Base-by-base conservation (phyloP, 1,139 yeast genomes). In the Yamadazyma sp. region DNA sequence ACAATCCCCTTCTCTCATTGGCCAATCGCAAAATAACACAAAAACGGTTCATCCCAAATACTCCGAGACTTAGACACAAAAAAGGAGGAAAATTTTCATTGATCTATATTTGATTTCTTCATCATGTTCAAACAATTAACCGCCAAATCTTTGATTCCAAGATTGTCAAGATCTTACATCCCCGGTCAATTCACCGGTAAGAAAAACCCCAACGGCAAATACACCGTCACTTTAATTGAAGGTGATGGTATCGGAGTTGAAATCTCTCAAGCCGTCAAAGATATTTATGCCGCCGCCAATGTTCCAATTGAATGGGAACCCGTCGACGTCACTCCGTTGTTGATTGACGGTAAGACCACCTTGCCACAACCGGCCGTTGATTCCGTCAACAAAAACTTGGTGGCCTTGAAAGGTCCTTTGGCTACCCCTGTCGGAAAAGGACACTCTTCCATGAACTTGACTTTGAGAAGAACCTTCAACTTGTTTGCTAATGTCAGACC, bases 351-450 rank as follows among this genome's bases (percentile, higher is more conserved):
- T 57, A 85, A 85, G 70, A 90, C 97, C 53, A 85, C 97, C 42
- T 84, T 92, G 56, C 97, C 97, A 49, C 84, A 85, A 57, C 83
- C 81, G 31, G 97, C 97, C 43, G 88, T 92, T 50, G 90, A 86
- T 56, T 86, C 95, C 35, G 92, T 92, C 68, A 87, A 87, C 76
- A 84, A 78, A 70, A 87, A 90, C 76, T 78, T 84, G 69, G 92
- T 92, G 49, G 98, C 97, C 42, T 80, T 92, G 62, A 92, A 92
- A 74, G 98, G 98, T 50, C 97, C 97, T 25, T 75, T 92, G 59
- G 97, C 97, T 43, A 92, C 98, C 32, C 98, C 97, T 44, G 90
- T 90, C 50, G 98, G 97, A 59, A 92, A 90, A 74, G 98, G 97
- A 59, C 97, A 92, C 76, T 89, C 90, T 60, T 90, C 97, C 33